Conservation (phyloP, 257 asterid genomes). For the Solanum neorickii region DNA sequence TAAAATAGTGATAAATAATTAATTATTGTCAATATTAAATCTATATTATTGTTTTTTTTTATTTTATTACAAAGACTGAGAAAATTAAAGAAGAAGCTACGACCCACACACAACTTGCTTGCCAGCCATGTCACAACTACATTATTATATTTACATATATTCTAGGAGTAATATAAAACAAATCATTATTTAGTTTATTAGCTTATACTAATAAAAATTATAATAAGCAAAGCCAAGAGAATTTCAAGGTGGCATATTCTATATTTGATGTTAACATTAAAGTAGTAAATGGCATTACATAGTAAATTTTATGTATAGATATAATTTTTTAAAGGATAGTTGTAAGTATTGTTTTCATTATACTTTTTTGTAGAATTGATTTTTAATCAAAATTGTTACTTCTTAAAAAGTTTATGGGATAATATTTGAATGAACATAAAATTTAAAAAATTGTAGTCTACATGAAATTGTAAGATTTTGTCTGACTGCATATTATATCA, state of each 20-base stretch:
- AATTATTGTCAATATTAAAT: neutral
- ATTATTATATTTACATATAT: neutral
- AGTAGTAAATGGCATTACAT: neutral
- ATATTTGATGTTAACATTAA: slow-evolving; percentile 5
- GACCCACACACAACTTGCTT: neutral
- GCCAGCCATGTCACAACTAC: slow-evolving; percentile 1
- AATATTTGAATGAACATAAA: neutral
- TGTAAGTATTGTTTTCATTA: too few relatives aligned
- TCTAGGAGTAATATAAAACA: neutral
- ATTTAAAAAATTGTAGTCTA: neutral
- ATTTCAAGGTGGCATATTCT: slow-evolving; percentile 33
- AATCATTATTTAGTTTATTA: slow-evolving; percentile 8
- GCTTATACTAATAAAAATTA: slow-evolving; percentile 1
- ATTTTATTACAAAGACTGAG: neutral
- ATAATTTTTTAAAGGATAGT: too few relatives aligned
- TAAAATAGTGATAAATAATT: neutral
- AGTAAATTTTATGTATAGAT: neutral
- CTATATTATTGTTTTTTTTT: neutral
- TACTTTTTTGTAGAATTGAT: too few relatives aligned
- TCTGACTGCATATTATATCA: neutral
- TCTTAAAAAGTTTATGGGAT: neutral
- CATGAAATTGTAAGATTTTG: neutral
- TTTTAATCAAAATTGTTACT: neutral
- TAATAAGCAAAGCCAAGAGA: slow-evolving; percentile 14
- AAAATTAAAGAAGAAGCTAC: neutral